Evolutionary conservation across 1,284 basidiomycete species (phyloP).

Genomic region (Ceratorhiza oryzae-sativae): DNA sequence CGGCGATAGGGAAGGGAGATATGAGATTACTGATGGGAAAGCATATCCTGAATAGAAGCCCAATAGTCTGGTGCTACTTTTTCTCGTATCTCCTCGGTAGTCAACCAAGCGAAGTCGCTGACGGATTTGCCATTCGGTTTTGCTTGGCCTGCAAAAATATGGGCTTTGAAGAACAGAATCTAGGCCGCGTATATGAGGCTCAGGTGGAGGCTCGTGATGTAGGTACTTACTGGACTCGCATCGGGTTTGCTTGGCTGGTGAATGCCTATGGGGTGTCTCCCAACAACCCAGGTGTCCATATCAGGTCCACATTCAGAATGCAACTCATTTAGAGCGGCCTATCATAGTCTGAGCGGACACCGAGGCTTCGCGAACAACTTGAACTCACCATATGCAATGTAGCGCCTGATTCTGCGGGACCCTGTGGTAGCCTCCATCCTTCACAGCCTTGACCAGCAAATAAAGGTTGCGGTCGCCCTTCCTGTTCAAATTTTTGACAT

Average conservation of each 20-base stretch:
- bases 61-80: conserved; percentile 73
- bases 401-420: conserved; percentile 66
- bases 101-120: conserved; percentile 87
- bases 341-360: background rate
- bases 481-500: conserved; percentile 80
- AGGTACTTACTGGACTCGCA: conserved; percentile 6
- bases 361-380: background rate
- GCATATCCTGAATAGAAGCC: conserved; percentile 76
- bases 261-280: conserved; percentile 74
- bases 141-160: conserved; percentile 78
- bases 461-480: conserved; percentile 86
- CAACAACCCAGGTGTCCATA: conserved; percentile 85
- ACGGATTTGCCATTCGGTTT: conserved; percentile 59
- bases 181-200: conserved; percentile 40
- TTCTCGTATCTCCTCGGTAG: conserved; percentile 82
- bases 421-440: conserved; percentile 85
- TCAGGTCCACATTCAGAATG: conserved; percentile 69
- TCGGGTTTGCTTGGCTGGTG: conserved; percentile 55
- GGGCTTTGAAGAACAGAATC: conserved; percentile 82
- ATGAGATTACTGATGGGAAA: conserved; percentile 67
- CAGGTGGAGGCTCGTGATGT: background rate
- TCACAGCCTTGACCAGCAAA: conserved; percentile 71
- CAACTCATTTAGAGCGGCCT: conserved; percentile 76
- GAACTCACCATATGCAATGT: conserved; percentile 69
- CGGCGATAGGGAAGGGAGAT: background rate